These are phyloP conservation scores for Aphanomyces cochlioides DNA, from an alignment of 352 stramenopile species.

Conservation along the genomic window DNA sequence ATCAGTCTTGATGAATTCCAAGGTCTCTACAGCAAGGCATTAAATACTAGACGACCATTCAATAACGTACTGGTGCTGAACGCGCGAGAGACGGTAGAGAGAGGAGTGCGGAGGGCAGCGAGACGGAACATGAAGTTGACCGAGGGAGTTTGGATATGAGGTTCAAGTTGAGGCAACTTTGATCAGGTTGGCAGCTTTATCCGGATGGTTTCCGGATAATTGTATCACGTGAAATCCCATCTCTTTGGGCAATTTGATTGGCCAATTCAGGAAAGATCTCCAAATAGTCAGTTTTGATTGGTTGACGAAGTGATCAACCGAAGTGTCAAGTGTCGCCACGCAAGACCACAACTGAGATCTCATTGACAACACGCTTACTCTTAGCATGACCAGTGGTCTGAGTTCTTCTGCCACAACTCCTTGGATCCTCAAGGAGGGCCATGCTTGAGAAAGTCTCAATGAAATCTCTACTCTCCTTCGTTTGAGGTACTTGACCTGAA, in stretches of 20 bases:
- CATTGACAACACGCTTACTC: too few relatives aligned
- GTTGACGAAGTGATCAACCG: too few relatives aligned
- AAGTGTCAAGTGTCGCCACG: too few relatives aligned
- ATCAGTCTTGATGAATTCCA: slow-evolving; percentile 86
- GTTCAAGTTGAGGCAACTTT: not conserved
- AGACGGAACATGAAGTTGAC: slow-evolving; percentile 10
- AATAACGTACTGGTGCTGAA: slow-evolving; percentile 15
- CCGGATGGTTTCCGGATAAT: slow-evolving; percentile 4
- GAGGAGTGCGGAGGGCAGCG: not conserved
- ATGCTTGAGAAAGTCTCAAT: too few relatives aligned
- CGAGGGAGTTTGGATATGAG: not conserved
- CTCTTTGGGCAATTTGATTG: not conserved
- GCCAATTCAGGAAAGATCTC: not conserved
- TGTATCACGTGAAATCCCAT: not conserved
- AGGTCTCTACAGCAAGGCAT: slow-evolving; percentile 43
- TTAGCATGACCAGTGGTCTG: too few relatives aligned
- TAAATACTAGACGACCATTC: not conserved
- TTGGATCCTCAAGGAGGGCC: too few relatives aligned
- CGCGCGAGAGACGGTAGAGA: not conserved
- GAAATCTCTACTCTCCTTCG: too few relatives aligned
- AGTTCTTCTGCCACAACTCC: too few relatives aligned
- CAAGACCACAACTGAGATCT: too few relatives aligned
- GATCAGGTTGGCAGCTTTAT: not conserved
- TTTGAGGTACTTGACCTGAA: too few relatives aligned
- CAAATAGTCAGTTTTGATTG: too few relatives aligned